These are phyloP conservation scores for Pisolithus sp. DNA, from an alignment of 768 basidiomycete species.

Conservation along the genomic window DNA sequence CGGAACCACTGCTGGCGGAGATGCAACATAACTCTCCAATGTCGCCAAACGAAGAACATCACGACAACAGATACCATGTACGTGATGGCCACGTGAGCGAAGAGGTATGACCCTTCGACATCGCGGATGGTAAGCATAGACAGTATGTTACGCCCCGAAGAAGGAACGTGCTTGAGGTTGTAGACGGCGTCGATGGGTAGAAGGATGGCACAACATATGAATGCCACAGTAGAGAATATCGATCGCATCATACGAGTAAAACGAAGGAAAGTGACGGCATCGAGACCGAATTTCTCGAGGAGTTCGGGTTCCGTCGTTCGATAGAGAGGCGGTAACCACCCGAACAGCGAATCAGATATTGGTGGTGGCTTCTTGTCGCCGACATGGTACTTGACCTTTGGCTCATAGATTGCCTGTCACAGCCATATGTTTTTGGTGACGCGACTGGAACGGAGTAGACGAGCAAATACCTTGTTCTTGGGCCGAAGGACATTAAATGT, in stretches of 20 bases:
- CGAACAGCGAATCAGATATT: slow-evolving; percentile 76
- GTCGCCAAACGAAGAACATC: slow-evolving; percentile 60
- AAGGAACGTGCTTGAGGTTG: slow-evolving; percentile 63
- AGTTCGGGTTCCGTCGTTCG: slow-evolving; percentile 85
- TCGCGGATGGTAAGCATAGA: slow-evolving; percentile 85
- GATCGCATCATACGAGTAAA: slow-evolving; percentile 82
- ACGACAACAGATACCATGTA: slow-evolving; percentile 77
- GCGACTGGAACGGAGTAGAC: neutral
- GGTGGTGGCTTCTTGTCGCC: slow-evolving; percentile 72
- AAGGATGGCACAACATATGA: slow-evolving; percentile 64
- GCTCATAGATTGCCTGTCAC: slow-evolving; percentile 78
- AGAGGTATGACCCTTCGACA: slow-evolving; percentile 64
- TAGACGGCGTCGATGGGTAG: slow-evolving; percentile 84
- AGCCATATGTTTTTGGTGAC: neutral
- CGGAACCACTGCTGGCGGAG: slow-evolving; percentile 86
- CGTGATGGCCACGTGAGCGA: slow-evolving; percentile 76
- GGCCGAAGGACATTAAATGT: slow-evolving; percentile 85
- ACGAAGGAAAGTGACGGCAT: slow-evolving; percentile 88
- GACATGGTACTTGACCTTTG: slow-evolving; percentile 87
- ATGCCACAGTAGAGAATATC: slow-evolving; percentile 59
- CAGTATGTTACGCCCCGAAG: slow-evolving; percentile 50
- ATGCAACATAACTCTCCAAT: slow-evolving; percentile 74
- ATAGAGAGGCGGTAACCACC: slow-evolving; percentile 86
- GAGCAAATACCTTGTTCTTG: slow-evolving; percentile 64
- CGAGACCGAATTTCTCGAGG: slow-evolving; percentile 82